phyloP scores from a whole-genome alignment of 2,329 filamentous ascomycete genomes.

The Cladosporium cucumerinum region DNA sequence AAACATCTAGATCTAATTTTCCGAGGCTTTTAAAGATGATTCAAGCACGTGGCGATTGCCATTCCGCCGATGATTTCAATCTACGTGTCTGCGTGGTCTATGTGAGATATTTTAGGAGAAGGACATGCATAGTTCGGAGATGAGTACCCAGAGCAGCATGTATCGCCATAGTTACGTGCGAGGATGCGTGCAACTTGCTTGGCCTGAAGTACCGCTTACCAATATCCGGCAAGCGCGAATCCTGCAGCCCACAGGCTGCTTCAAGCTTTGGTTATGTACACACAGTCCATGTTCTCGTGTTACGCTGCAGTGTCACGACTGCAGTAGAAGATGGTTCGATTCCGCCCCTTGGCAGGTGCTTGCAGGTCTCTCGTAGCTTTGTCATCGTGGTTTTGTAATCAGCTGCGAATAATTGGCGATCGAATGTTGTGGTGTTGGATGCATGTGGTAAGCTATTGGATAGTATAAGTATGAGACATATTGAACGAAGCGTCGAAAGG shows the following conservation, averaged over 20 bases:
- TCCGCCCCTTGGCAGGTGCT: not conserved
- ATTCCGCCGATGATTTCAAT: not conserved
- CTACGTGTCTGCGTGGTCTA: not conserved
- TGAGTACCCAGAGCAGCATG: not conserved
- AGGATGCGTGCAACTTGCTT: not conserved
- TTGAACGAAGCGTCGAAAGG: not conserved
- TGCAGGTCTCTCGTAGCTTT: not conserved
- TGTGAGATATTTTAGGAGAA: not conserved
- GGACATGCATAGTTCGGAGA: not conserved
- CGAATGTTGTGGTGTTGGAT: not conserved
- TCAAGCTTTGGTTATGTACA: not conserved
- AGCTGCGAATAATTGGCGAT: not conserved
- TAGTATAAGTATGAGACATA: not conserved
- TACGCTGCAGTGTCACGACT: not conserved
- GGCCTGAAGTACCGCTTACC: not conserved
- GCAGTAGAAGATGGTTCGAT: not conserved
- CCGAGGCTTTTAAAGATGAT: no score
- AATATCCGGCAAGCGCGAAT: not conserved
- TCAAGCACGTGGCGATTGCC: no score
- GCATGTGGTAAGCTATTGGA: not conserved
- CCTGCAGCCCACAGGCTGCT: not conserved
- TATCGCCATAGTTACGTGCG: not conserved
- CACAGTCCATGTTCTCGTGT: not conserved
- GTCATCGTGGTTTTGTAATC: not conserved
- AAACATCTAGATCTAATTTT: no score